These are phyloP conservation scores for Paraphoma chrysanthemicola DNA, from an alignment of 2,329 filamentous ascomycete species.

Conservation along the genomic window DNA sequence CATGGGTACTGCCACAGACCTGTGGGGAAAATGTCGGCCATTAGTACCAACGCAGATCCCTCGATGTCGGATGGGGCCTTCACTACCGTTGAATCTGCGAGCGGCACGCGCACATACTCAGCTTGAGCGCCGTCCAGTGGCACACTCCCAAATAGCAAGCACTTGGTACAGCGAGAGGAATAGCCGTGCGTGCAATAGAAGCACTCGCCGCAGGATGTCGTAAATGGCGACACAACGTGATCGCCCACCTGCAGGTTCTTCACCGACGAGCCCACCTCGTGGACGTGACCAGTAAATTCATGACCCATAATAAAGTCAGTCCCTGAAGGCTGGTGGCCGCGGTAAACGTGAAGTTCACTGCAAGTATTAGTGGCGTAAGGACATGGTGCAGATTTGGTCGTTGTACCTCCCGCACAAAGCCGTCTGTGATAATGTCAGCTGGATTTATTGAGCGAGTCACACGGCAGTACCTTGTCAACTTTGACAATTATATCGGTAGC, in stretches of 20 bases:
- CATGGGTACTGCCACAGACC: conserved; percentile 36
- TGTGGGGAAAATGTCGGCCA: conserved; percentile 90
- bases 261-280: conserved; percentile 71
- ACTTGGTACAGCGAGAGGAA: conserved; percentile 78
- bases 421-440: conserved; percentile 52
- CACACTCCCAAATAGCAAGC: conserved; percentile 72
- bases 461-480: conserved; percentile 64
- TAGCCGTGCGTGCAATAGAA: conserved; percentile 83
- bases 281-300: conserved; percentile 82
- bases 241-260: conserved; percentile 76
- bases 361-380: conserved; percentile 7
- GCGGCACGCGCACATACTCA: conserved; percentile 75
- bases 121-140: conserved; percentile 80
- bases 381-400: background rate
- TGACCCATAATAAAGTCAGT: conserved; percentile 78
- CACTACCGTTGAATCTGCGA: conserved; percentile 81
- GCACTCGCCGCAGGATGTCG: conserved; percentile 66
- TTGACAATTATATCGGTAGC: conserved; percentile 81
- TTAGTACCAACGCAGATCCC: conserved; percentile 78
- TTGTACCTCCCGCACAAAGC: conserved; percentile 85
- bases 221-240: conserved; percentile 83
- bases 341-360: conserved; percentile 85
- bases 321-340: conserved; percentile 75
- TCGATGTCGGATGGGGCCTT: conserved; percentile 74
- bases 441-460: background rate